Percentiles rank a stretch among this genome's conserved stretches.
Conservation (phyloP, 306 rosid genomes). For the Malus orientalis region DNA sequence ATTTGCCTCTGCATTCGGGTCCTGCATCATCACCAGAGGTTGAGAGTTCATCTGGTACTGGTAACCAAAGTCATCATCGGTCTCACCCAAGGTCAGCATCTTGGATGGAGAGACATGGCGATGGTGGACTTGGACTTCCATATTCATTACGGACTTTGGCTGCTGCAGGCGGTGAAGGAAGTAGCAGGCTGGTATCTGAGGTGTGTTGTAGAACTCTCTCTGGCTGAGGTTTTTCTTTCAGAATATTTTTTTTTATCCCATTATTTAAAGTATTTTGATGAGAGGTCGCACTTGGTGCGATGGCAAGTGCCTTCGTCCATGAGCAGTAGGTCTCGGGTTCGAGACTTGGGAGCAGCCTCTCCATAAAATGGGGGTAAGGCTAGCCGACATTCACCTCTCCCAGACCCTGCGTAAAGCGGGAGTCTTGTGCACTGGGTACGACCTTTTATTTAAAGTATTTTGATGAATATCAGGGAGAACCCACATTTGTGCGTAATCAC, state of each 20-base stretch:
- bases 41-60: slow-evolving; percentile 43
- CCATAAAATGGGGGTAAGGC: too few relatives aligned
- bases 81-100: slow-evolving; percentile 51
- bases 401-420: too few relatives aligned
- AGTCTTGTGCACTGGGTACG: too few relatives aligned
- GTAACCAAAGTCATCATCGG: slow-evolving; percentile 34
- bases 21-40: slow-evolving; percentile 46
- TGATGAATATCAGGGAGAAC: neutral
- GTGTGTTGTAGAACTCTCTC: slow-evolving; percentile 37
- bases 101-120: slow-evolving; percentile 74
- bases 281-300: too few relatives aligned
- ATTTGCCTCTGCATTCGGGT: slow-evolving; percentile 48
- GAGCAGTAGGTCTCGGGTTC: too few relatives aligned
- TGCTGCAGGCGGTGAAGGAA: slow-evolving; percentile 55
- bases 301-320: too few relatives aligned
- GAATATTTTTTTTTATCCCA: neutral
- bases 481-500: neutral
- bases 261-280: neutral
- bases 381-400: too few relatives aligned
- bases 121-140: slow-evolving; percentile 59
- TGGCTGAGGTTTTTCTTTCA: neutral
- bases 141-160: slow-evolving; percentile 68
- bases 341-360: too few relatives aligned
- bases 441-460: neutral
- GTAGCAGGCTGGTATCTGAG: slow-evolving; percentile 84